Conservation (phyloP, 805 yeast species). For the Nakazawaea wickerhamii region DNA sequence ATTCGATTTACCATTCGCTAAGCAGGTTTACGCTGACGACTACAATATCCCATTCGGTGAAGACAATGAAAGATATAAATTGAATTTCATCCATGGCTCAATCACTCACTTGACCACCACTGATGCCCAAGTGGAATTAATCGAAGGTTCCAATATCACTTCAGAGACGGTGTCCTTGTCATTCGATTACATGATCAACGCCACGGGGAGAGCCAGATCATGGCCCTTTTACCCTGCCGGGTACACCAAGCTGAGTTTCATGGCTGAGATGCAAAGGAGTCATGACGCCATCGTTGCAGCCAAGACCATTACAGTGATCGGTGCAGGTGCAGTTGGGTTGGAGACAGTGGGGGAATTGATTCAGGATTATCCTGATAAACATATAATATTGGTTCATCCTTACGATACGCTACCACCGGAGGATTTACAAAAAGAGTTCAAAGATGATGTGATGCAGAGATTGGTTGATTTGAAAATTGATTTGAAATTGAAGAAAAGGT, state of each 20-base stretch:
- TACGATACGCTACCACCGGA: conserved; percentile 37
- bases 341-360: conserved; percentile 46
- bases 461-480: conserved; percentile 20
- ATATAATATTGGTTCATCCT: conserved; percentile 36
- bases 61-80: neutral
- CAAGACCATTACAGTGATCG: conserved; percentile 38
- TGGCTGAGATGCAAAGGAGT: conserved; percentile 37
- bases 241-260: conserved; percentile 28
- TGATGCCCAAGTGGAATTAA: too few species aligned
- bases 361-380: conserved; percentile 30
- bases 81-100: conserved; percentile 16
- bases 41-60: conserved; percentile 15
- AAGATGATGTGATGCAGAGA: conserved; percentile 16
- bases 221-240: conserved; percentile 55
- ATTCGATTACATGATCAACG: conserved; percentile 43
- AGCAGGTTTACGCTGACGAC: conserved; percentile 23
- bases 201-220: conserved; percentile 44
- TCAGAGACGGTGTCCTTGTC: conserved; percentile 17
- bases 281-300: conserved; percentile 27
- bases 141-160: conserved; percentile 6
- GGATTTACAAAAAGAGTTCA: conserved; percentile 19
- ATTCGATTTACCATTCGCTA: conserved; percentile 32
- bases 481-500: conserved; percentile 26
- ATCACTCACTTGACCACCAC: conserved; percentile 12
- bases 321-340: conserved; percentile 50